Evolutionary conservation across 2,329 filamentous ascomycete species (phyloP), one percentile per base, ranked within the genome.

Genomic region (Aspergillus sergii): DNA sequence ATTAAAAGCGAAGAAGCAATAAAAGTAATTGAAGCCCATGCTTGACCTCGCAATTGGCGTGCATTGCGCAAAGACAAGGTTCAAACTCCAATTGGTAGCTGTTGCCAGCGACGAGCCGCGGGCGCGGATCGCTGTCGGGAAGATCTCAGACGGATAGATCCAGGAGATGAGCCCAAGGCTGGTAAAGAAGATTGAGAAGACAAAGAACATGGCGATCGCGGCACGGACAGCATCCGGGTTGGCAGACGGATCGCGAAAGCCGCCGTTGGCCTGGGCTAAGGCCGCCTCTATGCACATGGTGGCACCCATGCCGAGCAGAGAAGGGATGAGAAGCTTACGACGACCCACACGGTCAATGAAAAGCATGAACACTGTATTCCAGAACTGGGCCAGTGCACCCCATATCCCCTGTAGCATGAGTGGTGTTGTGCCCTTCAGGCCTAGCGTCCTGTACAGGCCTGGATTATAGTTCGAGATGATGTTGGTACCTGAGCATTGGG

Each of bases 361-460:
- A 39, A 73, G 71, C 62, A 85, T 78, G 57, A 82, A 81, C 7
- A 83, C 67, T 1, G 79, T 82, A 64, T 82, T 82, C 77, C 81
- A 84, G 26, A 83, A 71, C 34, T 81, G 81, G 0, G 82, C 81
- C 9, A 85, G 75, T 1, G 82, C 81, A 28, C 83, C 83, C 67
- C 79, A 83, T 65, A 85, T 80, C 4, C 83, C 83, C 64, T 84
- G 81, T 55, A 85, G 83, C 75, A 85, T 79, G 4, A 85, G 77
- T 0, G 82, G 81, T 1, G 76, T 81, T 9, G 78, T 77, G 0
- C 76, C 80, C 2, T 73, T 71, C 48, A 85, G 79, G 8, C 81
- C 81, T 0, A 84, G 75, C 4, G 79, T 75, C 14, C 72, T 69
- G 66, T 84, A 84, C 41, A 84, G 79, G 0, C 78, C 73, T 0